phyloP scores from a whole-genome alignment of 352 stramenopile genomes.

The Phytopythium vexans region DNA sequence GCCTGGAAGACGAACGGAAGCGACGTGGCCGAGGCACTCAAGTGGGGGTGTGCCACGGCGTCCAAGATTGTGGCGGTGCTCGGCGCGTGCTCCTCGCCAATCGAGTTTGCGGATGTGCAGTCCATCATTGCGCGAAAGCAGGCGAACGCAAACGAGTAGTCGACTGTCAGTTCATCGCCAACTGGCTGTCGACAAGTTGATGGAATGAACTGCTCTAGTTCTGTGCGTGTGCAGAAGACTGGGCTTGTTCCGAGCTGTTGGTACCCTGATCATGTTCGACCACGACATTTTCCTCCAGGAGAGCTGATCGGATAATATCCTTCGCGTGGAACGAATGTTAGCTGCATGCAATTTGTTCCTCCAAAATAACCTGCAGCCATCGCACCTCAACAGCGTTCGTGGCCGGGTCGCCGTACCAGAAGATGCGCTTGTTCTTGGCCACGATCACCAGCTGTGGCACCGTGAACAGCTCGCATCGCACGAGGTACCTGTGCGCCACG shows the following conservation, averaged over 20 bases:
- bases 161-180: too few relatives aligned
- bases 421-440: constrained; percentile 48
- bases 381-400: constrained; percentile 34
- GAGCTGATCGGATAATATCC: constrained; percentile 28
- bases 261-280: not conserved
- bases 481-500: constrained; percentile 38
- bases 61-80: constrained; percentile 51
- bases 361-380: not conserved
- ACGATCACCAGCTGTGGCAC: constrained; percentile 62
- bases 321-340: not conserved
- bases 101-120: constrained; percentile 44
- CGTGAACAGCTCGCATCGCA: constrained; percentile 54
- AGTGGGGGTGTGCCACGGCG: constrained; percentile 69
- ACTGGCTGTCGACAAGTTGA: constrained; percentile 2
- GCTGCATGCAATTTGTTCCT: too few relatives aligned
- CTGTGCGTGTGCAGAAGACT: constrained; percentile 1
- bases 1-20: constrained; percentile 55
- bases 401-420: constrained; percentile 52
- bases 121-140: constrained; percentile 17
- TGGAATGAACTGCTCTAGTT: not conserved
- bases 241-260: not conserved
- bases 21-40: constrained; percentile 47
- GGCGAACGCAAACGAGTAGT: too few relatives aligned
- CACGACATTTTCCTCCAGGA: constrained; percentile 25
- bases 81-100: constrained; percentile 46